Evolutionary conservation across 148 eudicot genomes (phyloP).

Genomic region (Persicaria maculosa): DNA sequence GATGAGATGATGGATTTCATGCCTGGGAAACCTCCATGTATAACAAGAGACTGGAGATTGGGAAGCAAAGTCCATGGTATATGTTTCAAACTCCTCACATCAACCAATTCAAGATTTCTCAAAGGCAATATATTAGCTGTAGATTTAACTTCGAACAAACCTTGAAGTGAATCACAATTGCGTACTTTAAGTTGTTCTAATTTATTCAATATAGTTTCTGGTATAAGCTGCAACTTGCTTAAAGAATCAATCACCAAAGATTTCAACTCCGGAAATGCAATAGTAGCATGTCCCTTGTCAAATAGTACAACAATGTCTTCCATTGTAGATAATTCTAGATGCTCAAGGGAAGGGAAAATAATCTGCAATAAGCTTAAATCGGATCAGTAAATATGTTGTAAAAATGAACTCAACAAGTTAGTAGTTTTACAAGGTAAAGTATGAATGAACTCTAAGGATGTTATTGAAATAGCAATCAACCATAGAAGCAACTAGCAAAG

Average conservation of each 20-base stretch:
- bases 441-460: too few species aligned
- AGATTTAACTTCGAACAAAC: constrained; percentile 3
- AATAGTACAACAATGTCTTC: neutral
- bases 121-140: neutral
- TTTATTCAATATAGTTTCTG: neutral
- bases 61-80: constrained; percentile 4
- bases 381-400: neutral
- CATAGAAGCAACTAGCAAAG: neutral
- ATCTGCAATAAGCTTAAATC: neutral
- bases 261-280: constrained; percentile 3
- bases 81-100: neutral
- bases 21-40: neutral
- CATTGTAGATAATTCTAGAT: neutral
- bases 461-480: neutral
- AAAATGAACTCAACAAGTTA: neutral
- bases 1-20: constrained; percentile 4
- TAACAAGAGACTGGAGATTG: constrained; percentile 1
- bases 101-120: neutral
- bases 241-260: neutral
- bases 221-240: neutral
- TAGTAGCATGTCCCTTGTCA: neutral
- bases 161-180: neutral
- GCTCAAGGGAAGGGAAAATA: neutral
- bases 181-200: neutral
- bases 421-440: neutral